These are phyloP conservation scores for Crithidia acanthocephali DNA, from an alignment of 208 protist genomes.

Conservation along the genomic window DNA sequence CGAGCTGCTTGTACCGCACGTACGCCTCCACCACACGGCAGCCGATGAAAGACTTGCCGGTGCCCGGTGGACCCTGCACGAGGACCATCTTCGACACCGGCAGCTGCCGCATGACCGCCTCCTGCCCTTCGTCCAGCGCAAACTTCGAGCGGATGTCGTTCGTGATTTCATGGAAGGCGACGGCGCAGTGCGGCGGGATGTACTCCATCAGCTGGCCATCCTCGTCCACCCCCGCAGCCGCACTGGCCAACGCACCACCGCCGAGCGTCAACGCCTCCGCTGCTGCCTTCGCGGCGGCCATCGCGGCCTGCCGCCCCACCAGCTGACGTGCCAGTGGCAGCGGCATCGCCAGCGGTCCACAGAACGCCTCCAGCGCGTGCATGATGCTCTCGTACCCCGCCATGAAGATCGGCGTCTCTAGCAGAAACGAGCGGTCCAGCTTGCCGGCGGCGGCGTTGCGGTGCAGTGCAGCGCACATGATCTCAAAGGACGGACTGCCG, in stretches of 20 bases:
- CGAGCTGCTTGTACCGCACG: conserved; percentile 88
- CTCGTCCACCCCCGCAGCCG: background rate
- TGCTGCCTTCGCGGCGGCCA: conserved; percentile 10
- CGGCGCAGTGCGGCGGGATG: conserved; percentile 82
- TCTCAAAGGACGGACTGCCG: conserved; percentile 52
- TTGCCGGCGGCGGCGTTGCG: conserved; percentile 69
- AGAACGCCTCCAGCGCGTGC: conserved; percentile 72
- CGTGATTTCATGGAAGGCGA: conserved; percentile 78
- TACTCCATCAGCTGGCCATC: conserved; percentile 51
- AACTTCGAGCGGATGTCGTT: conserved; percentile 62
- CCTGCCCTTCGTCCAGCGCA: conserved; percentile 80
- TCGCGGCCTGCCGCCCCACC: conserved; percentile 32
- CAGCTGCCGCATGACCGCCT: conserved; percentile 72
- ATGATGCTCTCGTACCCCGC: conserved; percentile 84
- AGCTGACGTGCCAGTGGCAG: conserved; percentile 68
- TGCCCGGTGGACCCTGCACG: conserved; percentile 94
- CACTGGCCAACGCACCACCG: background rate
- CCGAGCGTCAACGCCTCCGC: background rate
- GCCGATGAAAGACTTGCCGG: conserved; percentile 96
- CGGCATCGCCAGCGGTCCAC: conserved; percentile 86
- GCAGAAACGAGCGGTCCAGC: conserved; percentile 59
- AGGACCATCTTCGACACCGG: conserved; percentile 78
- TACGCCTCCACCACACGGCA: conserved; percentile 90
- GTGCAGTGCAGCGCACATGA: conserved; percentile 58
- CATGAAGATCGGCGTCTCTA: conserved; percentile 87